Evolutionary conservation across 2,329 filamentous ascomycete genomes (phyloP).

Genomic region (Stylonectria norvegica): DNA sequence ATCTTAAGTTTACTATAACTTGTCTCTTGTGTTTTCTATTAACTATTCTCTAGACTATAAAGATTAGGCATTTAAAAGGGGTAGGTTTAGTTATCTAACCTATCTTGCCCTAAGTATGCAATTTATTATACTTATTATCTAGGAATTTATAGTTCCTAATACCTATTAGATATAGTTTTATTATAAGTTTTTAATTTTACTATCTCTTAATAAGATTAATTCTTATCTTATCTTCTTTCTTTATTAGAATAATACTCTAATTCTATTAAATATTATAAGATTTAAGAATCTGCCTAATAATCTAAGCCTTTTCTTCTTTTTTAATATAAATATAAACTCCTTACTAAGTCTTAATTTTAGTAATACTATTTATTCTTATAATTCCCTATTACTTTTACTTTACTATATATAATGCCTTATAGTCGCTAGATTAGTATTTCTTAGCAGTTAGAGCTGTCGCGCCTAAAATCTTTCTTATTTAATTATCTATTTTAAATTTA

Average conservation of each 20-base stretch:
- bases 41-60: neutral
- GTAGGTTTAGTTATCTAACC: neutral
- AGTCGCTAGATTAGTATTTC: neutral
- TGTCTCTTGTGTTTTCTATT: neutral
- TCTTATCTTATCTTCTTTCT: neutral
- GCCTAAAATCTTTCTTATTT: neutral
- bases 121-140: neutral
- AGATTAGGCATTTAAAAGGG: neutral
- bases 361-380: neutral
- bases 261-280: neutral
- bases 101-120: neutral
- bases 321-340: neutral
- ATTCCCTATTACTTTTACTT: too few species aligned
- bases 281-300: neutral
- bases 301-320: neutral
- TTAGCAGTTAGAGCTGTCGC: too few species aligned
- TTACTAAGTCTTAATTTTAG: neutral
- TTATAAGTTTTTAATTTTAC: neutral
- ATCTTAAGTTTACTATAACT: neutral
- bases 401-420: neutral
- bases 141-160: neutral
- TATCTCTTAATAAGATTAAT: neutral
- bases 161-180: neutral
- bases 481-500: neutral
- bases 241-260: neutral